These are phyloP conservation scores for Gossypium schwendimanii DNA, from an alignment of 441 rosid genomes.

Conservation along the genomic window DNA sequence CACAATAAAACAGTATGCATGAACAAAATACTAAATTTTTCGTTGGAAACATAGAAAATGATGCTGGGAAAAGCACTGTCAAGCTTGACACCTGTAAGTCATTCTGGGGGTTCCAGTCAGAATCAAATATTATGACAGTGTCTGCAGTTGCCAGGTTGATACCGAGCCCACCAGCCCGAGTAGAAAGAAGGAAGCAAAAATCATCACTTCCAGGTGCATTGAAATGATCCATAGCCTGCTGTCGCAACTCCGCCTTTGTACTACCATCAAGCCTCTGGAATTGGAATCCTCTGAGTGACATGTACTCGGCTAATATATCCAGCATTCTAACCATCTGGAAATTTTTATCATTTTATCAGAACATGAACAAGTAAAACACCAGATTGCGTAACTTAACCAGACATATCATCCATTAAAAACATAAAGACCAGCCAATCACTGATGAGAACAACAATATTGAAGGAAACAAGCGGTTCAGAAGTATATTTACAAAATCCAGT, in stretches of 20 bases:
- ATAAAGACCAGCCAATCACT: background rate
- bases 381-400: conserved; percentile 9
- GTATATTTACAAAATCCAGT: conserved; percentile 4
- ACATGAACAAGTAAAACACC: background rate
- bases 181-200: conserved; percentile 98
- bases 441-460: background rate
- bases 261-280: conserved; percentile 99
- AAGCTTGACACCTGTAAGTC: conserved; percentile 72
- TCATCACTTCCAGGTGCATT: conserved; percentile 98
- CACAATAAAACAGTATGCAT: conserved; percentile 15
- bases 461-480: background rate
- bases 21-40: background rate
- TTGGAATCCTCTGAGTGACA: conserved; percentile 92
- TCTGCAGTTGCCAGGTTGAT: conserved; percentile 99
- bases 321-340: conserved; percentile 97
- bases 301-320: conserved; percentile 90
- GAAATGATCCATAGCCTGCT: conserved; percentile 99
- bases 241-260: conserved; percentile 96
- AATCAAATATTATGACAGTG: conserved; percentile 98
- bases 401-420: conserved; percentile 6
- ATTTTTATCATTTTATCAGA: conserved; percentile 10
- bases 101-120: conserved; percentile 99
- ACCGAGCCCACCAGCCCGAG: conserved; percentile 99
- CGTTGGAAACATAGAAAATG: conserved; percentile 8
- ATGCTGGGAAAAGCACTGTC: conserved; percentile 9